Evolutionary conservation across 2,329 filamentous ascomycete species (phyloP).

Genomic region (Aspergillus glaucus): DNA sequence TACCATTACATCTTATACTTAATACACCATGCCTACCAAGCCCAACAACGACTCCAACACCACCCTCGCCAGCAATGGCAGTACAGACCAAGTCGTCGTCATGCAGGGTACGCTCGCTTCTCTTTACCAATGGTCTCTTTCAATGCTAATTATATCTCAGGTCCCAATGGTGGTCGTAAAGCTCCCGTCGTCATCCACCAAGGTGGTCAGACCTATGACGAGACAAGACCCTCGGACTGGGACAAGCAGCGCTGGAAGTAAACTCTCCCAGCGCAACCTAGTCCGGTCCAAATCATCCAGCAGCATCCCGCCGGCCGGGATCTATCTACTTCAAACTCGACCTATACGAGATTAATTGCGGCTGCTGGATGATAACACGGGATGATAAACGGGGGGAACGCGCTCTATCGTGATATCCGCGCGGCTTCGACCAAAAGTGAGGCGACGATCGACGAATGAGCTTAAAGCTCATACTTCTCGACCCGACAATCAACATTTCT

Average conservation of each 20-base stretch:
- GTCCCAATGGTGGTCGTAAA: slow-evolving; percentile 25
- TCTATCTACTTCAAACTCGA: neutral
- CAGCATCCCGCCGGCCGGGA: slow-evolving; percentile 1
- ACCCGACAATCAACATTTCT: slow-evolving; percentile 5
- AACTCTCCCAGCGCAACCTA: slow-evolving; percentile 1
- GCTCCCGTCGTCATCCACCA: slow-evolving; percentile 29
- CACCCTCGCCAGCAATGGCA: slow-evolving; percentile 26
- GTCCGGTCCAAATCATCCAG: neutral
- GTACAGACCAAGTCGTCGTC: slow-evolving; percentile 23
- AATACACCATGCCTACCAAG: slow-evolving; percentile 28
- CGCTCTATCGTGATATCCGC: slow-evolving; percentile 11
- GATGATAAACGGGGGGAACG: neutral
- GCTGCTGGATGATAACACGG: slow-evolving; percentile 1
- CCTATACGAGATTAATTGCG: neutral
- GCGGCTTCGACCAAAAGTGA: slow-evolving; percentile 20
- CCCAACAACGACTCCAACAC: slow-evolving; percentile 30
- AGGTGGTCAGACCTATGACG: slow-evolving; percentile 31
- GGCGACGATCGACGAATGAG: slow-evolving; percentile 17
- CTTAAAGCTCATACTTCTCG: slow-evolving; percentile 7
- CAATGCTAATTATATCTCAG: slow-evolving; percentile 14
- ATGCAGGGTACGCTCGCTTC: slow-evolving; percentile 23
- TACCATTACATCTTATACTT: slow-evolving; percentile 11
- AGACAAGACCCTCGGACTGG: slow-evolving; percentile 32
- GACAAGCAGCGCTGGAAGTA: slow-evolving; percentile 36
- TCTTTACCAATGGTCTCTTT: neutral